Percentiles rank a stretch among this genome's conserved stretches.
Conservation (phyloP, 768 basidiomycete species). For the Dioszegia hungarica region DNA sequence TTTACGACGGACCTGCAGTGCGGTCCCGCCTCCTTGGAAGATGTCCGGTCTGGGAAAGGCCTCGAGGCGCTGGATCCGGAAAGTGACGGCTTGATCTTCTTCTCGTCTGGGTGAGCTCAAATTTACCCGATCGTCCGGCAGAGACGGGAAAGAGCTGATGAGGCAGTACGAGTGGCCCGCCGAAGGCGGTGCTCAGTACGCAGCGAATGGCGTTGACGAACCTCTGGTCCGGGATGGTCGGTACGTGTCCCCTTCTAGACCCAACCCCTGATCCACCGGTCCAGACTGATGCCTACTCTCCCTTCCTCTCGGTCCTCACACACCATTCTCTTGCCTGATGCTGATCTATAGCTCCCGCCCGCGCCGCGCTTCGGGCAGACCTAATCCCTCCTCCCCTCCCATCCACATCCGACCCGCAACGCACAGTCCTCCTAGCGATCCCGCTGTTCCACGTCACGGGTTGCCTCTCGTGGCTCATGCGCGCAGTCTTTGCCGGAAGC, state of each 20-base stretch:
- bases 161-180: slow-evolving; percentile 33
- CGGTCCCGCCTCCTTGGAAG: neutral
- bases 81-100: slow-evolving; percentile 41
- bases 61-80: slow-evolving; percentile 26
- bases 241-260: slow-evolving; percentile 16
- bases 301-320: neutral
- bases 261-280: too few relatives aligned
- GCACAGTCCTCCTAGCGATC: slow-evolving; percentile 36
- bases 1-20: neutral
- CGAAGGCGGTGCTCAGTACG: slow-evolving; percentile 42
- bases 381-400: slow-evolving; percentile 27
- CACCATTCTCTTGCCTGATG: neutral
- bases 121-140: neutral
- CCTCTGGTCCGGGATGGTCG: slow-evolving; percentile 39
- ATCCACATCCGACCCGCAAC: slow-evolving; percentile 23
- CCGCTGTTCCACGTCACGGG: slow-evolving; percentile 46
- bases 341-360: slow-evolving; percentile 24
- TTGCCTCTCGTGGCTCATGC: slow-evolving; percentile 40
- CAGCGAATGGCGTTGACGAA: slow-evolving; percentile 42
- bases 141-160: neutral
- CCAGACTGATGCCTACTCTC: too few relatives aligned
- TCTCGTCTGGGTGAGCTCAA: slow-evolving; percentile 36
- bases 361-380: slow-evolving; percentile 36
- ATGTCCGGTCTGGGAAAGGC: slow-evolving; percentile 7
- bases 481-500: slow-evolving; percentile 38